Evolutionary conservation across 2,329 filamentous ascomycete genomes (phyloP).

Genomic region (Penicillium olsonii): DNA sequence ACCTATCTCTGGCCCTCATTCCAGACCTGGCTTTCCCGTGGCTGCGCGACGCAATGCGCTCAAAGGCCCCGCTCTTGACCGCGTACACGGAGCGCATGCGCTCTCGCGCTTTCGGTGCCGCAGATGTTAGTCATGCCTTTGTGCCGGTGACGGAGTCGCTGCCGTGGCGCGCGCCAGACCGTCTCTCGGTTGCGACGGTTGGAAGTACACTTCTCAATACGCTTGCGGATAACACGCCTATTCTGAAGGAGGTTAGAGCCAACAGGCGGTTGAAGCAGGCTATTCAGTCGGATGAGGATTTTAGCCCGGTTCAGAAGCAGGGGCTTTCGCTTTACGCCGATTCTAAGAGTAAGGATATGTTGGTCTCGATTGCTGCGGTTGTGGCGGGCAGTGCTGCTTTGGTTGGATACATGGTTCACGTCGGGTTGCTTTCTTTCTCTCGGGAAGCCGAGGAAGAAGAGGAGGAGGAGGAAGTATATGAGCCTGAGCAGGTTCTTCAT

Average conservation of each 20-base stretch:
- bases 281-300: slow-evolving; percentile 26
- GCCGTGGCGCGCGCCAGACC: slow-evolving; percentile 40
- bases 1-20: slow-evolving; percentile 71
- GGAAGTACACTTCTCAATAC: slow-evolving; percentile 38
- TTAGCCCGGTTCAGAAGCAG: slow-evolving; percentile 28
- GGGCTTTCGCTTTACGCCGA: slow-evolving; percentile 26
- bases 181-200: slow-evolving; percentile 33
- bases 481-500: slow-evolving; percentile 6
- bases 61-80: slow-evolving; percentile 50
- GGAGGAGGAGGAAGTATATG: slow-evolving; percentile 17
- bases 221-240: slow-evolving; percentile 39
- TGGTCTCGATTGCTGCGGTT: slow-evolving; percentile 38
- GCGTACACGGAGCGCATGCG: slow-evolving; percentile 48
- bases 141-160: slow-evolving; percentile 18
- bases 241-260: slow-evolving; percentile 38
- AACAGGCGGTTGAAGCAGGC: slow-evolving; percentile 40
- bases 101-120: slow-evolving; percentile 39
- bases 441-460: background rate
- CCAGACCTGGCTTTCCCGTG: slow-evolving; percentile 63
- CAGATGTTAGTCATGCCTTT: slow-evolving; percentile 25
- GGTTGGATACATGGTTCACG: slow-evolving; percentile 39
- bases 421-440: slow-evolving; percentile 28
- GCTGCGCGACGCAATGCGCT: slow-evolving; percentile 59
- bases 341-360: slow-evolving; percentile 35
- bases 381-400: slow-evolving; percentile 37